These are phyloP conservation scores for Colletotrichum sp. DNA, from an alignment of 2,329 filamentous ascomycete species.

Conservation along the genomic window DNA sequence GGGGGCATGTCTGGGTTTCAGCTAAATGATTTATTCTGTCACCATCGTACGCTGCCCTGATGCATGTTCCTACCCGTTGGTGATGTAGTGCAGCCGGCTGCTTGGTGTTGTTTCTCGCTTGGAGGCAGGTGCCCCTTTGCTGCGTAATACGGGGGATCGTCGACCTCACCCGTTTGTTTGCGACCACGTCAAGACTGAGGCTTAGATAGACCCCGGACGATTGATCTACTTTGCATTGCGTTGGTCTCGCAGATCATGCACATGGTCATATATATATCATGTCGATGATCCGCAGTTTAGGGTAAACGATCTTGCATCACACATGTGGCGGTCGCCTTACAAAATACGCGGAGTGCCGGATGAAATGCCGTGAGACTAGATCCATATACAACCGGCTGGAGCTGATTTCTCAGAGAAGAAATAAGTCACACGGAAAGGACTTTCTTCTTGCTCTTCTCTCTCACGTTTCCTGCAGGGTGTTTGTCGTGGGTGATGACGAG, in stretches of 20 bases:
- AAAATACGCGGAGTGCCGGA: not conserved
- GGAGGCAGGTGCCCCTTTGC: not conserved
- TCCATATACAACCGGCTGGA: not conserved
- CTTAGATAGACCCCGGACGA: not conserved
- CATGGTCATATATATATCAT: not conserved
- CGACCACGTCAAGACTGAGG: not conserved
- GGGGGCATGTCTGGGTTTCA: not conserved
- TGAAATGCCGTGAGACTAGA: not conserved
- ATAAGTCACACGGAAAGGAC: accelerated
- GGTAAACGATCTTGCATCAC: not conserved
- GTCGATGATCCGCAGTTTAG: not conserved
- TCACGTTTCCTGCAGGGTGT: not conserved
- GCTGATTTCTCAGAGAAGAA: not conserved
- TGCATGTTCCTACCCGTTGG: not conserved
- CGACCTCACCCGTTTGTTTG: not conserved
- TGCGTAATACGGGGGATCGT: not conserved
- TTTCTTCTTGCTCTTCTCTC: not conserved
- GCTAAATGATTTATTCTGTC: not conserved
- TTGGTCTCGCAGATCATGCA: not conserved
- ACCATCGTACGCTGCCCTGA: not conserved
- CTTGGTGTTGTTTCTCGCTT: not conserved
- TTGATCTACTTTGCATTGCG: not conserved
- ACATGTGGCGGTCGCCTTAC: not conserved
- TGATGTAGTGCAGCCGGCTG: not conserved
- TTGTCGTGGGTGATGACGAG: not conserved